A percentile compares a stretch with the other conserved stretches of the same genome.
These are phyloP conservation scores for Rhododendron ferrugineum DNA, from an alignment of 148 eudicot genomes.

Conservation along the genomic window DNA sequence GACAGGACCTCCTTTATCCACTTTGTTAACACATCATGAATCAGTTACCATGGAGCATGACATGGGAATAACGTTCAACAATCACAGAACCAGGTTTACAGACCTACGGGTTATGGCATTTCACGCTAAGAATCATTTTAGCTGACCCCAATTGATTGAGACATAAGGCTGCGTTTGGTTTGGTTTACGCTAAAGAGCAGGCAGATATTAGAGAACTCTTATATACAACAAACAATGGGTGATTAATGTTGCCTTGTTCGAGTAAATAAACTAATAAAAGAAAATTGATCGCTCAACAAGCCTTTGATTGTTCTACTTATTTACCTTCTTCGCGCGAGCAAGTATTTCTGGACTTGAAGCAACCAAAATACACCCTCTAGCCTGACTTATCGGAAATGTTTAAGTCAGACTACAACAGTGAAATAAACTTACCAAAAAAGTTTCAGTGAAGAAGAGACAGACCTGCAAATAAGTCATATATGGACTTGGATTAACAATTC, in stretches of 20 bases:
- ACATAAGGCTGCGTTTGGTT: too few species aligned
- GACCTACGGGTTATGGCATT: conserved; percentile 43
- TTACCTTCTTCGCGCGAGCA: conserved; percentile 81
- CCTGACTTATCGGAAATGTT: conserved; percentile 38
- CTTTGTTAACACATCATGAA: background rate
- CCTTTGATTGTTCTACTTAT: background rate
- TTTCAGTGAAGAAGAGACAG: conserved; percentile 9
- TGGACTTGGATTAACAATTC: conserved; percentile 96
- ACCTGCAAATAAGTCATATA: conserved; percentile 96
- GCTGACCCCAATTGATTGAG: too few species aligned
- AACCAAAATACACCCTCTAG: conserved; percentile 92
- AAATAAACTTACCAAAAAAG: background rate
- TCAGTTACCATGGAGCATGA: conserved; percentile 96
- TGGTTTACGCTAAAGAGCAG: background rate
- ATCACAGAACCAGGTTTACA: conserved; percentile 86
- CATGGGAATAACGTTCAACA: conserved; percentile 94
- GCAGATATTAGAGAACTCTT: background rate
- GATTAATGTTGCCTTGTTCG: background rate
- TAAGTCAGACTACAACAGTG: background rate
- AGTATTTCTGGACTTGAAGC: conserved; percentile 98
- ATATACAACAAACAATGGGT: background rate
- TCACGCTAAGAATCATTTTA: background rate
- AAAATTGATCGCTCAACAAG: background rate
- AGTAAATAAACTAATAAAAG: background rate
- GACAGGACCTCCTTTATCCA: background rate